Conservation (phyloP, 2,329 filamentous ascomycete species). For the Penicillium sumatraense region DNA sequence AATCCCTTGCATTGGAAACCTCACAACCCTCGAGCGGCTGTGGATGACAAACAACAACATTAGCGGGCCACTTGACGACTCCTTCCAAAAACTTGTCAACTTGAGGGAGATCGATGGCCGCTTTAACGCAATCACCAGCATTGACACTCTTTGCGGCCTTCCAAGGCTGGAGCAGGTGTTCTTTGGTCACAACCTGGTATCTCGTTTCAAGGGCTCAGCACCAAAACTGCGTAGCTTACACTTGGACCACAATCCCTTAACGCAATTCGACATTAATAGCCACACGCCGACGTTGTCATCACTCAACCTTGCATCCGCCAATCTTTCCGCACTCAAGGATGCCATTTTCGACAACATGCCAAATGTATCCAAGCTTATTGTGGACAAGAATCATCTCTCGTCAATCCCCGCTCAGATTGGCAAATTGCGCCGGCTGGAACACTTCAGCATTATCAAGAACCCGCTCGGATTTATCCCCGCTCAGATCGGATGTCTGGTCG, state of each 20-base stretch:
- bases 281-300: constrained; percentile 81
- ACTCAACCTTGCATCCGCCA: constrained; percentile 87
- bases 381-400: constrained; percentile 96
- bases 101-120: constrained; percentile 92
- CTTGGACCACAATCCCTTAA: constrained; percentile 93
- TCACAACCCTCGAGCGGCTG: constrained; percentile 81
- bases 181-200: constrained; percentile 90
- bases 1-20: constrained; percentile 77
- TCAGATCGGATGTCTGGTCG: constrained; percentile 84
- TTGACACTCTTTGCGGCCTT: constrained; percentile 82
- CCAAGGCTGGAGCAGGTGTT: constrained; percentile 86
- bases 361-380: constrained; percentile 81
- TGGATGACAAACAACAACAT: constrained; percentile 96
- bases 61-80: constrained; percentile 71
- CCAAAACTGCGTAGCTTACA: constrained; percentile 80
- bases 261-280: constrained; percentile 81
- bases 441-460: constrained; percentile 94
- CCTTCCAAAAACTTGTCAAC: constrained; percentile 73
- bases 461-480: constrained; percentile 80
- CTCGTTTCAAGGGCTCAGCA: constrained; percentile 88
- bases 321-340: constrained; percentile 85
- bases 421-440: constrained; percentile 78
- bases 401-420: constrained; percentile 86
- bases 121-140: constrained; percentile 86
- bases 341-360: constrained; percentile 85